Percentiles rank a stretch among this genome's conserved stretches.
Conservation (phyloP, 202 grass and related monocot genomes). For the Schoenoplectus tabernaemontani region DNA sequence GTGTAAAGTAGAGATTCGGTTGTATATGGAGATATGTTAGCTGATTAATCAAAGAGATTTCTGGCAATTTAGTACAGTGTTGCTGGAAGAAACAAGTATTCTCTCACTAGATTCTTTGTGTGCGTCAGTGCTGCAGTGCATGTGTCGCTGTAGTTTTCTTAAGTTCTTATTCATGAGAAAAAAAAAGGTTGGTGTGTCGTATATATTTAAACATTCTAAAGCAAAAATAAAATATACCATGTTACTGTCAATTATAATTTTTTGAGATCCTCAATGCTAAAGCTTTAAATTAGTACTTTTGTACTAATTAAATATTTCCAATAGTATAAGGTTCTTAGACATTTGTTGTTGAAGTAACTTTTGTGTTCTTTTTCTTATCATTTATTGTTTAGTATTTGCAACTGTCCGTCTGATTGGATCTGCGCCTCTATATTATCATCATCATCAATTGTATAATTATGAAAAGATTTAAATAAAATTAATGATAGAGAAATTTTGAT, state of each 20-base stretch:
- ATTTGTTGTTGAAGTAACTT: no score
- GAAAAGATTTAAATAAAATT: no score
- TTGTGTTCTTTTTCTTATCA: no score
- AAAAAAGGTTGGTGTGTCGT: neutral
- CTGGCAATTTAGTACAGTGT: constrained; percentile 22
- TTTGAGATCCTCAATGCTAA: neutral
- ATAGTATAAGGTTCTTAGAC: no score
- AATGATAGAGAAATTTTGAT: no score
- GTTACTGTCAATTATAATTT: neutral
- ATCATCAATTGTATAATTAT: no score
- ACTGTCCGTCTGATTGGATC: no score
- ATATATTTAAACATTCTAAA: constrained; percentile 5
- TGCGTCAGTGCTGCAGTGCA: no score
- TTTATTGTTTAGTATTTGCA: no score
- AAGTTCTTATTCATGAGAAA: neutral
- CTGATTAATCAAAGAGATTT: constrained; percentile 6
- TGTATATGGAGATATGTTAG: neutral
- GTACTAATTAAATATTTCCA: neutral
- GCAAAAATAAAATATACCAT: neutral
- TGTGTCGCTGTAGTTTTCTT: constrained; percentile 10
- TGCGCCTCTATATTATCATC: no score
- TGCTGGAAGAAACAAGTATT: neutral
- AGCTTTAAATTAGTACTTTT: neutral
- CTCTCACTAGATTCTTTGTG: constrained; percentile 20
- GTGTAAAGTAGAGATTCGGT: neutral